Evolutionary conservation across 768 basidiomycete genomes (phyloP).

Genomic region (Auricularia sp.): DNA sequence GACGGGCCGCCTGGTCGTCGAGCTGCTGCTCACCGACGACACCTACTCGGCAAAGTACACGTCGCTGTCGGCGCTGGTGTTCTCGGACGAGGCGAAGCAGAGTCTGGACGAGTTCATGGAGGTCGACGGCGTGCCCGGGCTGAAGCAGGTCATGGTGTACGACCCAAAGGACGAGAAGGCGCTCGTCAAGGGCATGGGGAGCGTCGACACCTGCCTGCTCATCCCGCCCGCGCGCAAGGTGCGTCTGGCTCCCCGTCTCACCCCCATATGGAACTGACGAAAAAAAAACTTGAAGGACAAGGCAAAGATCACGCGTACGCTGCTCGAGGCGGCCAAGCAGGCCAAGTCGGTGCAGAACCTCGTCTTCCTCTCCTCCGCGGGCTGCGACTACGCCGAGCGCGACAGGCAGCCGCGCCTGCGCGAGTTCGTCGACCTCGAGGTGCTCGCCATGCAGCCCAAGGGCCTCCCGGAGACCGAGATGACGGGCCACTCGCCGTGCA

Average conservation of each 20-base stretch:
- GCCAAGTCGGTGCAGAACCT: slow-evolving; percentile 14
- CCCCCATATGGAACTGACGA: background rate
- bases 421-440: slow-evolving; percentile 24
- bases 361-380: slow-evolving; percentile 17
- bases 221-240: slow-evolving; percentile 15
- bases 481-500: slow-evolving; percentile 20
- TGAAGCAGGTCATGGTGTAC: slow-evolving; percentile 9
- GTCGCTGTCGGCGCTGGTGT: slow-evolving; percentile 15
- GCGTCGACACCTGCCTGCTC: slow-evolving; percentile 16
- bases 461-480: slow-evolving; percentile 12
- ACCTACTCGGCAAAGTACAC: slow-evolving; percentile 13
- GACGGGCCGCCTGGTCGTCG: slow-evolving; percentile 20
- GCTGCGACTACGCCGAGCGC: slow-evolving; percentile 21
- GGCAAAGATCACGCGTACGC: slow-evolving; percentile 13
- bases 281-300: slow-evolving; percentile 11
- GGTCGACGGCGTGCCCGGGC: background rate
- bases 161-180: slow-evolving; percentile 11
- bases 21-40: slow-evolving; percentile 18
- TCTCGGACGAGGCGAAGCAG: slow-evolving; percentile 11
- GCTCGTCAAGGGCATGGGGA: slow-evolving; percentile 12
- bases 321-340: slow-evolving; percentile 15
- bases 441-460: slow-evolving; percentile 18
- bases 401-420: slow-evolving; percentile 21
- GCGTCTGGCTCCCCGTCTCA: background rate
- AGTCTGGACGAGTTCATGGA: slow-evolving; percentile 10